A percentile compares a stretch with the other conserved stretches of the same genome.
These are phyloP conservation scores for Ophiostoma perfectum DNA, from an alignment of 2,329 filamentous ascomycete species.

Conservation along the genomic window DNA sequence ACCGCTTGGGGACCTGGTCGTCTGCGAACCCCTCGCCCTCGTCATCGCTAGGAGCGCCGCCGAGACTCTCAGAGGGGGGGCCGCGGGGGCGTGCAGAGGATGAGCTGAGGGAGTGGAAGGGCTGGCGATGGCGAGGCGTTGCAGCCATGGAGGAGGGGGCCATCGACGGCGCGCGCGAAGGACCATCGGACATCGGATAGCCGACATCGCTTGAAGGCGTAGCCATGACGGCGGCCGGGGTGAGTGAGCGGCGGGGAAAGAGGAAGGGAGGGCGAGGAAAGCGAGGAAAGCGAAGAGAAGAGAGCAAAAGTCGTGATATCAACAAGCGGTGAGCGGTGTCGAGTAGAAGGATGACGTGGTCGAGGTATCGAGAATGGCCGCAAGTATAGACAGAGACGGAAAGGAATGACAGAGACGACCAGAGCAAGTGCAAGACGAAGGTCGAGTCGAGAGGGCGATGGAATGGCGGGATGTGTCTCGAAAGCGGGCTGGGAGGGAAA, in stretches of 20 bases:
- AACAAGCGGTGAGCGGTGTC: constrained; percentile 13
- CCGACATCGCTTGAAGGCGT: constrained; percentile 50
- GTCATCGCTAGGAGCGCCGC: constrained; percentile 53
- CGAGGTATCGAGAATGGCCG: not conserved
- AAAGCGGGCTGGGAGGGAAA: constrained; percentile 15
- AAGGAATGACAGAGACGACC: not conserved
- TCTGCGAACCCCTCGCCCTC: constrained; percentile 59
- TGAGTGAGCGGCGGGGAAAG: not conserved
- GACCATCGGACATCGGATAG: constrained; percentile 53
- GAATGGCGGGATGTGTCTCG: constrained; percentile 17
- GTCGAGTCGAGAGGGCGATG: constrained; percentile 1
- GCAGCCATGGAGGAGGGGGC: constrained; percentile 32
- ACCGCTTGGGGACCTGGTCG: constrained; percentile 53
- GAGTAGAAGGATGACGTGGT: not conserved
- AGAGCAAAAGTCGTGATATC: not conserved
- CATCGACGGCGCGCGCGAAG: constrained; percentile 34
- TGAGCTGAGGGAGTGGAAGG: constrained; percentile 41
- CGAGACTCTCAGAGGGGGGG: constrained; percentile 58
- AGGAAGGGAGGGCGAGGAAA: not conserved
- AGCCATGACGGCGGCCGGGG: constrained; percentile 38
- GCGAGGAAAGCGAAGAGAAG: not conserved
- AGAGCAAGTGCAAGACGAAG: not conserved
- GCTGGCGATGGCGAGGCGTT: constrained; percentile 40
- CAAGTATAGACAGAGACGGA: not conserved
- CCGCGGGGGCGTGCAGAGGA: constrained; percentile 50